phyloP scores from a whole-genome alignment of 2,329 filamentous ascomycete species.

The Paraphaeosphaeria sporulosa region DNA sequence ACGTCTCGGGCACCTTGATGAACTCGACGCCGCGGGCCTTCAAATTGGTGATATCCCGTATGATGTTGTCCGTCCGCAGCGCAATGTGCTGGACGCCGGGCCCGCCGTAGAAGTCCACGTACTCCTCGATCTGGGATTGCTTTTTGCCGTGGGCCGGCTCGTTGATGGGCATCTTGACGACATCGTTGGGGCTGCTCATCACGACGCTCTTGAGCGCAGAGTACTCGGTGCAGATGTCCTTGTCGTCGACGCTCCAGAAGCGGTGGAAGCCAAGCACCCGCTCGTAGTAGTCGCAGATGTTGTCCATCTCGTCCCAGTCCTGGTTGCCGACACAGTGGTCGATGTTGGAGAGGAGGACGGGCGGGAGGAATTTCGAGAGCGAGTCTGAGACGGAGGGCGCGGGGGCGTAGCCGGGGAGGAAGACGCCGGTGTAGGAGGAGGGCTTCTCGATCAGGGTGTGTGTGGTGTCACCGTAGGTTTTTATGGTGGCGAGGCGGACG shows the following conservation, averaged over 20 bases:
- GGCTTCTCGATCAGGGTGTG: conserved; percentile 84
- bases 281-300: conserved; percentile 77
- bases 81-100: conserved; percentile 94
- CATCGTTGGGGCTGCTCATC: conserved; percentile 83
- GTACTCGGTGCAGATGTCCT: conserved; percentile 90
- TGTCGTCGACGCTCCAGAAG: conserved; percentile 97
- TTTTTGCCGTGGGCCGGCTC: conserved; percentile 91
- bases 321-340: conserved; percentile 99
- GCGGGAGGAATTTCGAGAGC: conserved; percentile 62
- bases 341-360: conserved; percentile 74
- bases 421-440: conserved; percentile 72
- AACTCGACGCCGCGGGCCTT: conserved; percentile 91
- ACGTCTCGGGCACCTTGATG: conserved; percentile 85
- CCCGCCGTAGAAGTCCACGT: conserved; percentile 85
- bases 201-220: conserved; percentile 87
- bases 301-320: conserved; percentile 88
- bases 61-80: conserved; percentile 81
- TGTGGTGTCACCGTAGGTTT: conserved; percentile 93
- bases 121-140: conserved; percentile 91
- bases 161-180: conserved; percentile 99
- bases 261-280: conserved; percentile 89
- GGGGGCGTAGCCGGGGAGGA: conserved; percentile 79
- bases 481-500: conserved; percentile 79
- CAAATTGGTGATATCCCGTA: conserved; percentile 77
- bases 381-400: conserved; percentile 57